A percentile compares a stretch with the other conserved stretches of the same genome.
Conservation (phyloP, 2,329 filamentous ascomycete genomes). For the Pseudogymnoascus sp. region DNA sequence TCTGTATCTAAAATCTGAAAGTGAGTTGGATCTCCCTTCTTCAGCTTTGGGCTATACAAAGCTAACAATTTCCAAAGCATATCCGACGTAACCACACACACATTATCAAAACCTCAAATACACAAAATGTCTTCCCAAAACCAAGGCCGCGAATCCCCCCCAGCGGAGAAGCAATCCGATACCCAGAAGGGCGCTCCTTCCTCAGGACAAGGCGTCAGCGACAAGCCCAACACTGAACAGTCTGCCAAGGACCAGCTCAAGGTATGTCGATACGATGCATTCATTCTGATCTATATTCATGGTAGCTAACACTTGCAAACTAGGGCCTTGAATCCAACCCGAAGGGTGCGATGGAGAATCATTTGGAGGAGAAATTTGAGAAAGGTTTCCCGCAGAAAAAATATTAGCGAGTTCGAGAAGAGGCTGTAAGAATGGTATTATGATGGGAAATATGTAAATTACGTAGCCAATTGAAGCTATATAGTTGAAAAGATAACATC, state of each 20-base stretch:
- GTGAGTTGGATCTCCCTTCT: not conserved
- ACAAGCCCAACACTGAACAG: slow-evolving; percentile 42
- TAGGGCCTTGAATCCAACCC: slow-evolving; percentile 57
- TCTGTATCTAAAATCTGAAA: not conserved
- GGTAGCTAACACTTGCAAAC: not conserved
- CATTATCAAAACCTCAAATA: not conserved
- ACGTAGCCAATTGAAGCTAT: too few relatives aligned
- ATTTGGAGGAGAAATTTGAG: slow-evolving; percentile 43
- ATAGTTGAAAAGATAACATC: too few relatives aligned
- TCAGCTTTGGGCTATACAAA: not conserved
- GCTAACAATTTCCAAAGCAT: not conserved
- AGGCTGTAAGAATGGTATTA: not conserved
- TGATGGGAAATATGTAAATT: too few relatives aligned
- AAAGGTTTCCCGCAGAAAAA: slow-evolving; percentile 16
- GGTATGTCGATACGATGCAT: slow-evolving; percentile 27
- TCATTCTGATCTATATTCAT: not conserved
- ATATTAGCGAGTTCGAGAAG: not conserved
- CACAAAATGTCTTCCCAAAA: slow-evolving; percentile 38
- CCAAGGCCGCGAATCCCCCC: slow-evolving; percentile 68
- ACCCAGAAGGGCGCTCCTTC: slow-evolving; percentile 46
- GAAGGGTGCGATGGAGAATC: slow-evolving; percentile 51
- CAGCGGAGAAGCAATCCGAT: slow-evolving; percentile 58
- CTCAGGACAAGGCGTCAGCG: slow-evolving; percentile 49
- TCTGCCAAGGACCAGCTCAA: slow-evolving; percentile 41
- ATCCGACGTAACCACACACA: not conserved